These are phyloP conservation scores for Jatropha multifida DNA, from an alignment of 441 rosid genomes.

Conservation along the genomic window DNA sequence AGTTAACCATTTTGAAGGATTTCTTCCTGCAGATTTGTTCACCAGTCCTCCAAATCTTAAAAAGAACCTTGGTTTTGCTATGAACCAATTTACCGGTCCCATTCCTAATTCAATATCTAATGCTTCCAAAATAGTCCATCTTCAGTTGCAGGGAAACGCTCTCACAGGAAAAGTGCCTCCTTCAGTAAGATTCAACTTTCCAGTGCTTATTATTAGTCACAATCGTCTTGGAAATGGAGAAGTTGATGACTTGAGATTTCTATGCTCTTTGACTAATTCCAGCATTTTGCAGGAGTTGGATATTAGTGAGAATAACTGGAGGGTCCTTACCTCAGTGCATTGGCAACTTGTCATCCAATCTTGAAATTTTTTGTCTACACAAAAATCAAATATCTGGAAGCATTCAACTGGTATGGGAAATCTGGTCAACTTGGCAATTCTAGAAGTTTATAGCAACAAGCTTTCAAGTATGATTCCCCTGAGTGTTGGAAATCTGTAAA, in stretches of 20 bases:
- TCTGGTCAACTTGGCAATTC: conserved; percentile 23
- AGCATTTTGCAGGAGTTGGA: not conserved
- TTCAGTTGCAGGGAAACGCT: conserved; percentile 3
- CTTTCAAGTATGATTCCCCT: conserved; percentile 37
- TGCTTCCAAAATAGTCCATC: not conserved
- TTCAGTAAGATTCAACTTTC: conserved; percentile 2
- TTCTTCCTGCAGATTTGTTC: not conserved
- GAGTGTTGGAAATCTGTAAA: conserved; percentile 31
- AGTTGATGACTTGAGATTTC: conserved; percentile 22
- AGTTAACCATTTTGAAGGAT: not conserved
- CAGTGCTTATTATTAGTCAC: accelerated
- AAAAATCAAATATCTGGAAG: conserved; percentile 11
- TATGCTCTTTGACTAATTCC: conserved; percentile 28
- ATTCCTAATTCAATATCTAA: conserved; percentile 21
- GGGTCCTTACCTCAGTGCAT: conserved; percentile 29
- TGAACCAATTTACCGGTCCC: conserved; percentile 15
- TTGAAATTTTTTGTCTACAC: not conserved
- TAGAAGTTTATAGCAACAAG: conserved; percentile 14
- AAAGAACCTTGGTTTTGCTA: not conserved
- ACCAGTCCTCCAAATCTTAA: conserved; percentile 6
- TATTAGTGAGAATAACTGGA: not conserved
- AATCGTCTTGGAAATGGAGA: conserved; percentile 26
- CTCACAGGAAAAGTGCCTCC: conserved; percentile 27
- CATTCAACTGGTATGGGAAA: conserved; percentile 27
- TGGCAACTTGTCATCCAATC: conserved; percentile 20